Evolutionary conservation across 768 basidiomycete species (phyloP), one percentile per base, ranked within the genome.

Genomic region (Macrocybe gigantea): DNA sequence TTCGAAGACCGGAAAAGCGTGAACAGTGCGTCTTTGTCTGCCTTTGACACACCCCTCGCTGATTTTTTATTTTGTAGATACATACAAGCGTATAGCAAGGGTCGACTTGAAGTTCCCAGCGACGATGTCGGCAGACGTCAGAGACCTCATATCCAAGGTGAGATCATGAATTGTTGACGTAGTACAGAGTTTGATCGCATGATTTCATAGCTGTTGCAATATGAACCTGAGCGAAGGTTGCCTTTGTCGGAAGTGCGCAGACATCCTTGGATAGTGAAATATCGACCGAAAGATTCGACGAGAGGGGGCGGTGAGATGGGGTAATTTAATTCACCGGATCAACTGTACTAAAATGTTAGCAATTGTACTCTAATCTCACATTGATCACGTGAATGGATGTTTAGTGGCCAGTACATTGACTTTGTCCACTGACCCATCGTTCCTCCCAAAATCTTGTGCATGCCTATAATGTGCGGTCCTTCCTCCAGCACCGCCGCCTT

Each of bases 241-340:
- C 71, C 92, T 0, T 73, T 96, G 22, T 63, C 67, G 1, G 83
- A 91, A 12, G 93, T 92, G 31, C 70, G 82, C 30, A 71, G 71
- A 5, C 93, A 95, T 58, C 91, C 92, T 7, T 97, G 93, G 92
- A 85, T 97, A 40, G 67, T 82, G 22, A 85, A 74, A 57, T 74
- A 85, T 52, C 70, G 83, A 33, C 74, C 79, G 5, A 82, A 79
- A 56, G 70, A 68, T n/a, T 48, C 37, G n/a, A 41, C 53, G 29
- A 52, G 65, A 45, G 59, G 58, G 7, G 62, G 61, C 36, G 55
- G 49, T 0, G 51, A 49, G 29, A 35, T 38, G 22, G 22, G 22
- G 4, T 22, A 22, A 22, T 22, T 22, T 22, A 22, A 22, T 22
- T 22, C 22, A 22, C 22, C 22, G 22, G 22, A 22, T 22, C 22